Evolutionary conservation across 129 eudicot genomes (phyloP).

Genomic region (Kitagawia praeruptora): DNA sequence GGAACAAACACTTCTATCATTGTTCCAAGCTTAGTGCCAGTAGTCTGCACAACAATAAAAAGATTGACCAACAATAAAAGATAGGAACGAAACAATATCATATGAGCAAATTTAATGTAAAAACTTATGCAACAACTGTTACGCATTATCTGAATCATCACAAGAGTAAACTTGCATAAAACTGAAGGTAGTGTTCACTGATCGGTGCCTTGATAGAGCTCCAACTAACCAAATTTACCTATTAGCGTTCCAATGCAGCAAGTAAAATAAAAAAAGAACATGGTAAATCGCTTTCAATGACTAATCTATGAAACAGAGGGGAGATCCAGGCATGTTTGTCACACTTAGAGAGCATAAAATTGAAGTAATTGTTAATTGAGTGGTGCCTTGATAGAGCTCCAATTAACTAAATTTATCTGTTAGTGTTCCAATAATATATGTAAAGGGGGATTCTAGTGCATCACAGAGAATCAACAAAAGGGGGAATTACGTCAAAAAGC

Average conservation of each 20-base stretch:
- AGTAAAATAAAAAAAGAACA: neutral
- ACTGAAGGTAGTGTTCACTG: neutral
- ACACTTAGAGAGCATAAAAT: neutral
- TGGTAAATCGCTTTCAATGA: neutral
- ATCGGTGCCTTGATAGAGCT: neutral
- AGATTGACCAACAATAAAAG: neutral
- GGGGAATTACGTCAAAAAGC: too few relatives aligned
- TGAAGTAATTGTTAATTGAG: neutral
- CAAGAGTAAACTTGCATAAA: neutral
- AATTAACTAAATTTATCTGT: neutral
- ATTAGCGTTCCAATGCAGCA: neutral
- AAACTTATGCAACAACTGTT: neutral
- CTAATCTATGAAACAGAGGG: neutral
- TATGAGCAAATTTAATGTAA: neutral
- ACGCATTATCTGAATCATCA: neutral
- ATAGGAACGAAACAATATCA: neutral
- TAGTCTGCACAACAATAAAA: constrained; percentile 28
- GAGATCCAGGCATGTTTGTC: neutral
- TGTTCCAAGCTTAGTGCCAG: constrained; percentile 69
- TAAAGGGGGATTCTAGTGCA: too few relatives aligned
- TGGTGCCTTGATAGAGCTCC: neutral
- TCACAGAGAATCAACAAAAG: too few relatives aligned
- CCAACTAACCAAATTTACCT: neutral
- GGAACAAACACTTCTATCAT: constrained; percentile 98
- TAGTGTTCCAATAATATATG: neutral